Base-by-base conservation (phyloP, 148 eudicot species). In the Vaccinium vitisidaea region DNA sequence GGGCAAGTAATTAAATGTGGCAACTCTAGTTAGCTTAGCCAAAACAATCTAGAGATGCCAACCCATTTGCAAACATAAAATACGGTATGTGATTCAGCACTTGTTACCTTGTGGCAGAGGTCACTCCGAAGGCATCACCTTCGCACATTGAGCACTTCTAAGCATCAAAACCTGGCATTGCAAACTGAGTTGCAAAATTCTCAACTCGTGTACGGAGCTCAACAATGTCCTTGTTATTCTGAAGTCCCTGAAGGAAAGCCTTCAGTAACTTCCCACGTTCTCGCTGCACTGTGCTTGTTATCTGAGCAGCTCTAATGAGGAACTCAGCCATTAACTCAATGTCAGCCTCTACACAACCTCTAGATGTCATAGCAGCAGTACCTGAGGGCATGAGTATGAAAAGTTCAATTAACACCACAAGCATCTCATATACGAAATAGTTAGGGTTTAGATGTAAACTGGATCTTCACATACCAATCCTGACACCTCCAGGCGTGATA, bases 331-430 rank as follows among this genome's bases (percentile, higher is more conserved):
- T 93, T 9, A 87, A 81, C 90, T 95, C 99, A 81, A 97, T 95
- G 89, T 97, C 98, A 25, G 90, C 46, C 90, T 97, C 99, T 8
- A 95, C 56, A 73, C 97, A 93, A 56, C 99, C 99, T 90, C 99
- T 89, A 3, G 98, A 89, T 43, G 99, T 97, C 99, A 97, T 97
- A 43, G 99, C 99, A 83, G 99, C 96, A 36, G 99, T 95, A 84
- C 99, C 99, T 96, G 90, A 58, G 30, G 78, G 27, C 58, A 85
- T 67, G 59, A 52, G 49, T 21, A 63, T 23, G 5, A 50, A 15
- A 75, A 84, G 25, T 10, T 10, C 10, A 18, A 16, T n/a, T 46
- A 53, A 3, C 13, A 15, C 46, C 2, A 48, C 30, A 21, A 65
- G 56, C n/a, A n/a, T 10, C 16, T 50, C 71, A 5, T 71, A 6